Conservation (phyloP, 1,284 basidiomycete species). For the Malassezia restricta region DNA sequence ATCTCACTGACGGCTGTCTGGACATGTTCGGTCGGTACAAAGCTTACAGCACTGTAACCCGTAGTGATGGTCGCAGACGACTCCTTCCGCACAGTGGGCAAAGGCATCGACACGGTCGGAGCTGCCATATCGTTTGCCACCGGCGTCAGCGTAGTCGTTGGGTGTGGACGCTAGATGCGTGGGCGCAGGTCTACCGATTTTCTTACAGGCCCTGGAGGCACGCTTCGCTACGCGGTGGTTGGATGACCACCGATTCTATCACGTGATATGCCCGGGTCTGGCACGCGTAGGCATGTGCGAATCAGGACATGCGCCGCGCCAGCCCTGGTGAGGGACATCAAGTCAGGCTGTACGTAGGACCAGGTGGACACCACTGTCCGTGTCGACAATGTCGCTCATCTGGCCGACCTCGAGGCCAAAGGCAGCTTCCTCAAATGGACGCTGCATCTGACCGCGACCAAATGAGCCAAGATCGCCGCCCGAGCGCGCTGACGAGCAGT, state of each 20-base stretch:
- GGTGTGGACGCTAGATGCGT: not conserved
- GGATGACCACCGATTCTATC: not conserved
- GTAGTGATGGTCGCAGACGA: slow-evolving; percentile 9
- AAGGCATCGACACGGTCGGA: not conserved
- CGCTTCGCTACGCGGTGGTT: too few relatives aligned
- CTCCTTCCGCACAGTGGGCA: slow-evolving; percentile 11
- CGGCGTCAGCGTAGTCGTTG: not conserved
- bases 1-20: slow-evolving; percentile 26
- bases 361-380: slow-evolving; percentile 92
- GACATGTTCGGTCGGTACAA: slow-evolving; percentile 24
- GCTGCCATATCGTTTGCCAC: not conserved
- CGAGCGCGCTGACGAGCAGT: slow-evolving; percentile 40
- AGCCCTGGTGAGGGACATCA: not conserved
- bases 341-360: slow-evolving; percentile 70
- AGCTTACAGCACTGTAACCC: slow-evolving; percentile 19
- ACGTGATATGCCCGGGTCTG: not conserved
- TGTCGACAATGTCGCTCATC: slow-evolving; percentile 73
- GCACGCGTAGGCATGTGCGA: not conserved
- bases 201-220: too few relatives aligned
- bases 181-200: too few relatives aligned
- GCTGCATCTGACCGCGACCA: slow-evolving; percentile 83
- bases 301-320: not conserved
- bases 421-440: slow-evolving; percentile 85
- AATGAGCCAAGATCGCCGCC: slow-evolving; percentile 56
- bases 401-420: slow-evolving; percentile 68